Conservation (phyloP, 257 asterid species). For the Linaria vulgaris region DNA sequence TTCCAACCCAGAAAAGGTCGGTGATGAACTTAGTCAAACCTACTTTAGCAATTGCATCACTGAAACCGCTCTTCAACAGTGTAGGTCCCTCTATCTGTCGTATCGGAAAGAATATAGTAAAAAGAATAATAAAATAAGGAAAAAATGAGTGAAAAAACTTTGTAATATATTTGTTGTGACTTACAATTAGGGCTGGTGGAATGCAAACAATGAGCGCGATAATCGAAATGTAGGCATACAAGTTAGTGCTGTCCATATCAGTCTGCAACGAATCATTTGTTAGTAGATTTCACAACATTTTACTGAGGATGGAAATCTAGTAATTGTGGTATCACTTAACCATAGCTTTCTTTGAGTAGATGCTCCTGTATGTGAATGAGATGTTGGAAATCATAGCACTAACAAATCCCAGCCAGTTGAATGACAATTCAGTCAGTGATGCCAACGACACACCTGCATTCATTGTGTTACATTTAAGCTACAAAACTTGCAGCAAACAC, state of each 20-base stretch:
- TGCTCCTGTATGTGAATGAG: slow-evolving; percentile 98
- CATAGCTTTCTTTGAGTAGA: slow-evolving; percentile 99
- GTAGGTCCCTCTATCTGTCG: slow-evolving; percentile 84
- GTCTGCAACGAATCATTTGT: slow-evolving; percentile 52
- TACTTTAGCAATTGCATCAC: slow-evolving; percentile 88
- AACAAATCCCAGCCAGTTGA: slow-evolving; percentile 89
- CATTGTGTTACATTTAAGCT: slow-evolving; percentile 21
- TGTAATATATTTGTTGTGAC: slow-evolving; percentile 21
- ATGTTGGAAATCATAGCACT: slow-evolving; percentile 99
- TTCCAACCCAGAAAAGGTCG: slow-evolving; percentile 99
- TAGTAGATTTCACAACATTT: neutral
- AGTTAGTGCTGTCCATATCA: slow-evolving; percentile 93
- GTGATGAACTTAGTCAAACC: slow-evolving; percentile 77
- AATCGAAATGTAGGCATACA: slow-evolving; percentile 82
- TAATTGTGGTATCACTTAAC: slow-evolving; percentile 35
- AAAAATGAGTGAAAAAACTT: neutral
- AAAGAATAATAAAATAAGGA: slow-evolving; percentile 1
- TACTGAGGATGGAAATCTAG: neutral
- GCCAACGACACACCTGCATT: slow-evolving; percentile 99
- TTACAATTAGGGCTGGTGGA: slow-evolving; percentile 82
- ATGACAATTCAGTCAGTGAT: slow-evolving; percentile 89
- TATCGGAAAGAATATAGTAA: neutral
- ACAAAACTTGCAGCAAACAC: no score
- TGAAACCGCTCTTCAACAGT: slow-evolving; percentile 66
- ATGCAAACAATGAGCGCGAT: slow-evolving; percentile 76